Conservation (phyloP, 257 asterid genomes). For the Mentha longifolia region DNA sequence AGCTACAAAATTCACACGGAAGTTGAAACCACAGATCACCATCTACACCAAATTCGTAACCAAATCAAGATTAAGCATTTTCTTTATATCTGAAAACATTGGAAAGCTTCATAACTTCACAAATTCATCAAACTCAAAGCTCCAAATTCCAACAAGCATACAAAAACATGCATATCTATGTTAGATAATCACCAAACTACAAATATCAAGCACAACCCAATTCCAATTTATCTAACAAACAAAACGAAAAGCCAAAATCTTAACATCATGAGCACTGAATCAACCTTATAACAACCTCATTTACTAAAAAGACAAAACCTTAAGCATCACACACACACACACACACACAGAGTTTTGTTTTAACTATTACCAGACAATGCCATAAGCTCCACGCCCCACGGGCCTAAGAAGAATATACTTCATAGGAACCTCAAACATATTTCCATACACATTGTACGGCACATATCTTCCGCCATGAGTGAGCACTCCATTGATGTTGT, state of each 20-base stretch:
- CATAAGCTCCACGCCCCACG: conserved; percentile 85
- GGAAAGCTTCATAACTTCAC: background rate
- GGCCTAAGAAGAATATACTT: conserved; percentile 77
- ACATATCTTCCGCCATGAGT: conserved; percentile 76
- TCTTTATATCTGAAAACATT: background rate
- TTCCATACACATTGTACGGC: conserved; percentile 80
- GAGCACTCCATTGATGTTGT: conserved; percentile 58
- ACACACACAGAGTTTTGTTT: background rate
- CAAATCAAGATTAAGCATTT: background rate
- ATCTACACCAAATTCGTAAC: conserved; percentile 6
- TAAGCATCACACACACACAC: too few relatives aligned
- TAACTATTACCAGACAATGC: conserved; percentile 68
- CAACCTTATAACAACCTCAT: too few relatives aligned
- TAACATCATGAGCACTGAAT: background rate
- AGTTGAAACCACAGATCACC: background rate
- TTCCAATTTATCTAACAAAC: conserved; percentile 12
- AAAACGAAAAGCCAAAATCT: background rate
- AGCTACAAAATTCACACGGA: background rate
- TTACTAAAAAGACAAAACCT: too few relatives aligned
- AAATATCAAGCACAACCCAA: background rate
- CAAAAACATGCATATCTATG: too few relatives aligned
- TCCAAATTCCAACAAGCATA: background rate
- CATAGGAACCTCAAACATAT: conserved; percentile 69
- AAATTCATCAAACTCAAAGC: background rate
- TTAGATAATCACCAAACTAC: background rate